Base-by-base conservation (phyloP, 345 rosid genomes). In the Odontarrhena argentea region DNA sequence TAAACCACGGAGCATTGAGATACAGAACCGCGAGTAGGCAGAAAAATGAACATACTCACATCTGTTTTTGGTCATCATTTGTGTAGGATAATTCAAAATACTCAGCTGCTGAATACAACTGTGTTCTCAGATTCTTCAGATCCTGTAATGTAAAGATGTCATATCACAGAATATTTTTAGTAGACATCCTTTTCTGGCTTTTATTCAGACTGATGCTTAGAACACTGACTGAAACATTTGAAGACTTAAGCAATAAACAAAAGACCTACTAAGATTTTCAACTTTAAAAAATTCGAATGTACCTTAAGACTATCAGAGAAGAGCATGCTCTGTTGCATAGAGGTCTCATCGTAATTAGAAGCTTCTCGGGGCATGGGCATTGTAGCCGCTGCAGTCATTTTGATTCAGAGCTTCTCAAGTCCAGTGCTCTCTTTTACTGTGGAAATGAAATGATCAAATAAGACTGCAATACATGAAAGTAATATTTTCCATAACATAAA, bases 81-180 rank as follows among this genome's bases (percentile, higher is more conserved):
- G 86, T 74, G 79, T 87, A 92, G 15, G 98, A 89, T 40, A 87
- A 63, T 60, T 92, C 98, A 47, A 89, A 92, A 77, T 92, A 92
- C 78, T 92, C 96, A 0, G 96, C 98, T 46, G 98, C 98, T 49
- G 98, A 84, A 67, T 92, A 92, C 60, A 92, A 75, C 61, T 92
- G 98, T 61, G 89, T 71, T 77, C 96, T 79, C 68, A 92, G 77
- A 76, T 83, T 92, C 75, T 85, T 89, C 81, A 92, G 77, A 79
- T 92, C 96, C 98, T 89, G 81, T 43, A 9, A 55, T 56, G 10
- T 15, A 58, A 65, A 59, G 12, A 50, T 30, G 41, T 30, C 35
- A 61, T 9, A 32, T 44, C 26, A 44, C 28, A 15, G 32, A 12
- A 24, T 5, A 41, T 1, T n/a, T 34, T 37, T 47, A 50, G 43